A percentile compares a stretch with the other conserved stretches of the same genome.
phyloP scores from a whole-genome alignment of 768 basidiomycete genomes.

The Sporobolomyces roseus region DNA sequence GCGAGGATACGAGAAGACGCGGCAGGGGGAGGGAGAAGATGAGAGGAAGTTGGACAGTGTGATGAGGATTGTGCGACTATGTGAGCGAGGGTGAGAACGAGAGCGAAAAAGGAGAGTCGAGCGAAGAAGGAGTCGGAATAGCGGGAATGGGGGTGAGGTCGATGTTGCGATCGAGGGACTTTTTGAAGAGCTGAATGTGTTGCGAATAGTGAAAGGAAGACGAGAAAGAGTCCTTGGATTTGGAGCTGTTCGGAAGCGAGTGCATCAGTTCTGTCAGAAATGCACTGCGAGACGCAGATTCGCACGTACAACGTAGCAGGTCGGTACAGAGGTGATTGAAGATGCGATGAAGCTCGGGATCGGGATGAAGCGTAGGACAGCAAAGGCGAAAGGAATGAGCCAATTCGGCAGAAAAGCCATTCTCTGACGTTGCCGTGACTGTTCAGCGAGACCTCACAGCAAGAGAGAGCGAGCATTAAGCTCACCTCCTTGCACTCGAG shows the following conservation, averaged over 20 bases:
- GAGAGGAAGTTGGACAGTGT: slow-evolving; percentile 22
- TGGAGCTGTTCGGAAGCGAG: slow-evolving; percentile 20
- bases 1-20: slow-evolving; percentile 57
- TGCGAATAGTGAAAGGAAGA: slow-evolving; percentile 13
- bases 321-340: neutral
- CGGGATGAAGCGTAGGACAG: no score
- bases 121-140: neutral
- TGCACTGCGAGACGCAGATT: neutral
- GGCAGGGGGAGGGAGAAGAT: neutral
- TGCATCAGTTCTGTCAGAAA: neutral
- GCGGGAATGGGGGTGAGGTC: neutral
- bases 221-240: slow-evolving; percentile 25
- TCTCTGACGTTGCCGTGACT: no score
- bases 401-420: neutral
- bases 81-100: slow-evolving; percentile 15
- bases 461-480: neutral
- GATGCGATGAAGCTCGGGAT: neutral
- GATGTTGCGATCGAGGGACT: neutral
- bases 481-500: slow-evolving; percentile 19
- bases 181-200: neutral
- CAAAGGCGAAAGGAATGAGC: slow-evolving; percentile 4
- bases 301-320: slow-evolving; percentile 28
- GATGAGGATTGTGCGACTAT: neutral
- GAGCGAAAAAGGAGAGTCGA: neutral
- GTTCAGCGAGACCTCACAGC: no score